These are phyloP conservation scores for Quercus glauca DNA, from an alignment of 306 rosid genomes.

Conservation along the genomic window DNA sequence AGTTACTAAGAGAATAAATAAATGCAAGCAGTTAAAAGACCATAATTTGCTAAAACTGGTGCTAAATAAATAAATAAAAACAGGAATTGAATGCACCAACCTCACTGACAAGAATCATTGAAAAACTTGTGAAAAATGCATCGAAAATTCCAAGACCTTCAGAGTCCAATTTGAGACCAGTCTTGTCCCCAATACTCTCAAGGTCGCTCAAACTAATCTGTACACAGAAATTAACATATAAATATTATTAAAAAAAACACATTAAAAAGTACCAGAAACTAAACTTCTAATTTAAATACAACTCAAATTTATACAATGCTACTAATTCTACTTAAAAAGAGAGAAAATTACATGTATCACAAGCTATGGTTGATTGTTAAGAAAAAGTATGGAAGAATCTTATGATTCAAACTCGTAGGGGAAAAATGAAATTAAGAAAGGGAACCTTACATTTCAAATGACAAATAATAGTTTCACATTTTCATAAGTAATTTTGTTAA, in stretches of 20 bases:
- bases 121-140: slow-evolving; percentile 83
- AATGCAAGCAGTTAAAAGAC: background rate
- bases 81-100: slow-evolving; percentile 40
- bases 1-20: background rate
- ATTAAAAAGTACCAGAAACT: background rate
- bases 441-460: background rate
- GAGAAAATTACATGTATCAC: background rate
- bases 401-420: background rate
- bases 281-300: background rate
- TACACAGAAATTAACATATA: slow-evolving; percentile 7
- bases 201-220: slow-evolving; percentile 49
- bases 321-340: background rate
- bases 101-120: slow-evolving; percentile 96
- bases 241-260: background rate
- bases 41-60: background rate
- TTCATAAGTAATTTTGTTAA: no score
- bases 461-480: background rate
- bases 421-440: background rate
- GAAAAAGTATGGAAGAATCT: no score
- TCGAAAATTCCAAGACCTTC: slow-evolving; percentile 81
- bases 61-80: background rate
- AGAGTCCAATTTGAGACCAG: slow-evolving; percentile 53
- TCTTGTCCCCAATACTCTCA: slow-evolving; percentile 35
- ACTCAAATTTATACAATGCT: background rate
- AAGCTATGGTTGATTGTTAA: background rate